A percentile compares a stretch with the other conserved stretches of the same genome.
Conservation (phyloP, 1,284 basidiomycete genomes). For the Dichomitus squalens region DNA sequence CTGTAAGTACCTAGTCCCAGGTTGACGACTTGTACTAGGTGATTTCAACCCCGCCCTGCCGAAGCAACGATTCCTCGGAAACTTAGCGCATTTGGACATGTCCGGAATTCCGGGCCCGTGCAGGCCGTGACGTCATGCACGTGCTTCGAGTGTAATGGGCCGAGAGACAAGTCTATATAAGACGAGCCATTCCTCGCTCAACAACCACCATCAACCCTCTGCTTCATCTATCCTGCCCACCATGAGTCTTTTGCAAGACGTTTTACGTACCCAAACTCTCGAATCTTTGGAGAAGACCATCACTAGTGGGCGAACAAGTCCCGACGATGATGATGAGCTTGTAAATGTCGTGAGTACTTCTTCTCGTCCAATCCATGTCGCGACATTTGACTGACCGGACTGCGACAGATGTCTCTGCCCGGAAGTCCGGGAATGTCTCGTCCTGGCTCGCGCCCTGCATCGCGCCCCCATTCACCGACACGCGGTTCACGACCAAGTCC, state of each 20-base stretch:
- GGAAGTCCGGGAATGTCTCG: slow-evolving; percentile 40
- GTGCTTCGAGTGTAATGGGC: slow-evolving; percentile 1
- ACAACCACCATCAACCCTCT: slow-evolving; percentile 21
- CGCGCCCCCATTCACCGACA: slow-evolving; percentile 64
- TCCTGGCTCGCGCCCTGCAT: slow-evolving; percentile 51
- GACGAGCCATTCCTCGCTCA: slow-evolving; percentile 7
- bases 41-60: too few species aligned
- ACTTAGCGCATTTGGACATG: too few species aligned
- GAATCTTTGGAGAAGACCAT: slow-evolving; percentile 49
- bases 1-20: too few species aligned
- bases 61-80: neutral
- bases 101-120: neutral
- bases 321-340: slow-evolving; percentile 75
- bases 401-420: slow-evolving; percentile 64
- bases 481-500: slow-evolving; percentile 48
- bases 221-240: slow-evolving; percentile 19
- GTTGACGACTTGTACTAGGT: too few species aligned
- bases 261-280: slow-evolving; percentile 61
- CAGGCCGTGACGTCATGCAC: slow-evolving; percentile 23
- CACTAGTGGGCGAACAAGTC: slow-evolving; percentile 27
- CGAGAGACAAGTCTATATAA: neutral
- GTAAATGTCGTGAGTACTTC: slow-evolving; percentile 67
- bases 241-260: slow-evolving; percentile 77
- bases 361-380: neutral
- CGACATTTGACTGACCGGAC: neutral